Evolutionary conservation across 2,329 filamentous ascomycete species (phyloP).

Genomic region (Diaporthe citrichinensis): DNA sequence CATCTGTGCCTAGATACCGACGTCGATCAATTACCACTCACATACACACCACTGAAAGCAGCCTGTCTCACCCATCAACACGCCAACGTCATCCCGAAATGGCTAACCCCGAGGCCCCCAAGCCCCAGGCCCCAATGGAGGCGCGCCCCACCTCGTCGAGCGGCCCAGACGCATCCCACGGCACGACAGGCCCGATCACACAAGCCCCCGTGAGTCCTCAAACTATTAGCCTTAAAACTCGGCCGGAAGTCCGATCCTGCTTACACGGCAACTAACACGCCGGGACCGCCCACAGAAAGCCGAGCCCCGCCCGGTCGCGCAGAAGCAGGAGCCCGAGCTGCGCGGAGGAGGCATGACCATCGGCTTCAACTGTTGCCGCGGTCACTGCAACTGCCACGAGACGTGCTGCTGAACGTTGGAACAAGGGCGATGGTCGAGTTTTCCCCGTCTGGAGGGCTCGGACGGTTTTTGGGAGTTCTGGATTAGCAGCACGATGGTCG

Average conservation of each 20-base stretch:
- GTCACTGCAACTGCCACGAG: constrained; percentile 25
- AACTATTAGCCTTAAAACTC: neutral
- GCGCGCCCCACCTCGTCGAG: constrained; percentile 9
- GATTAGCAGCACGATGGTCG: neutral
- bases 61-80: neutral
- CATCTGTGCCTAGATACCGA: neutral
- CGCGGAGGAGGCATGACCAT: constrained; percentile 26
- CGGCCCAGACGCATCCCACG: neutral
- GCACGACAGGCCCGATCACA: constrained; percentile 7
- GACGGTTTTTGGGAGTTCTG: neutral
- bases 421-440: neutral
- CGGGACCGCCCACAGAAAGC: constrained; percentile 6
- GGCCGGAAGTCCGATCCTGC: neutral
- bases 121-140: constrained; percentile 17
- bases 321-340: constrained; percentile 15
- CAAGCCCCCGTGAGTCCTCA: constrained; percentile 18
- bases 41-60: neutral
- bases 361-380: constrained; percentile 29
- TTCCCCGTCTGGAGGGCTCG: neutral
- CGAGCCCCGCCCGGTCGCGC: constrained; percentile 21
- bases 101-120: constrained; percentile 14
- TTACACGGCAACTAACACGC: neutral
- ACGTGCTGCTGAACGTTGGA: neutral
- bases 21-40: neutral
- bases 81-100: neutral